Evolutionary conservation across 2,329 filamentous ascomycete species (phyloP), one percentile per base, ranked within the genome.

Genomic region (Ophiostoma australiae): DNA sequence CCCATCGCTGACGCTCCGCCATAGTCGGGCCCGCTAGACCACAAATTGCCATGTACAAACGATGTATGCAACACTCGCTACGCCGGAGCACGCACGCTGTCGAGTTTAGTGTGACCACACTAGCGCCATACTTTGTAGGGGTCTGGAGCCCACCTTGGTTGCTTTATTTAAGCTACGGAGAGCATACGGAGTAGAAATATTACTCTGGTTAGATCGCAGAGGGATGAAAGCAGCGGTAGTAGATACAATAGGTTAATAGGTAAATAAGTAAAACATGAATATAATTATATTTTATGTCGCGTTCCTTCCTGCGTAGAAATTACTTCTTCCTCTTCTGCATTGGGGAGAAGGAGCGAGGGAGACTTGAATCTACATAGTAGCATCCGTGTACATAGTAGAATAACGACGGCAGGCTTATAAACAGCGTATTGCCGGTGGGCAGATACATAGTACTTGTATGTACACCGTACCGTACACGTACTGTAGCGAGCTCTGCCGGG

Each of bases 11-110:
- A 69, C 58, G 69, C 66, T 66, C 33, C 66, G 33, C 55, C 55
- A 10, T 70, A 69, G 39, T 23, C 69, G 63, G 41, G 39, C 11
- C 63, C 68, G 39, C 63, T 63, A 55, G n/a, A 37, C 68, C 11
- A 37, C 15, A 39, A 33, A 52, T 66, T 37, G n/a, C n/a, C n/a
- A n/a, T n/a, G n/a, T n/a, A n/a, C n/a, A n/a, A n/a, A n/a, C n/a
- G n/a, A n/a, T n/a, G n/a, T n/a, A 69, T 72, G 69, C 71, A 67
- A 69, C 65, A 66, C 55, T 63, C 35, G 66, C 65, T 55, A 35
- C 67, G 48, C 71, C 71, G 71, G 71, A 72, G 71, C 69, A 72
- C n/a, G 35, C 69, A 69, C 71, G 67, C 67, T 72, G 69, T 70
- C 69, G 69, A 72, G 71, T 48, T 70, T 72, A 72, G 71, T 70